A percentile compares a stretch with the other conserved stretches of the same genome.
phyloP scores from a whole-genome alignment of 2,329 filamentous ascomycete species.

The Coleophoma eucalyptorum region DNA sequence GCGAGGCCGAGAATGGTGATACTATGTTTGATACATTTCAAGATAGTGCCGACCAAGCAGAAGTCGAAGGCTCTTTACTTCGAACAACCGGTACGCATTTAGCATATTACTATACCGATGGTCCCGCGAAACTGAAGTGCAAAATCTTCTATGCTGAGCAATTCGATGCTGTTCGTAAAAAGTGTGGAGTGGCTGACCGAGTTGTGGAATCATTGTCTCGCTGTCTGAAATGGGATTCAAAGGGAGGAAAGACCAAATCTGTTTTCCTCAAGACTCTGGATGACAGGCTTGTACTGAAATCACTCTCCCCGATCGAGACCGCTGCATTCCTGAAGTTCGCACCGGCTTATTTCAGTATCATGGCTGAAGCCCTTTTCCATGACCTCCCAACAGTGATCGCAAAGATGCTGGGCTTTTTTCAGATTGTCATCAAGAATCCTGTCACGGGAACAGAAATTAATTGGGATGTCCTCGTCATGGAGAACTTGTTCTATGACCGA shows the following conservation, averaged over 20 bases:
- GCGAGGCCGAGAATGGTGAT: slow-evolving; percentile 24
- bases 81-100: slow-evolving; percentile 86
- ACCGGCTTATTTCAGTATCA: slow-evolving; percentile 95
- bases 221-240: slow-evolving; percentile 96
- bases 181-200: slow-evolving; percentile 88
- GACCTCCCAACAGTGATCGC: slow-evolving; percentile 94
- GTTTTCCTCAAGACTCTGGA: slow-evolving; percentile 96
- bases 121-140: slow-evolving; percentile 91
- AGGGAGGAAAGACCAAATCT: slow-evolving; percentile 96
- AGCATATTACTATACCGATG: slow-evolving; percentile 93
- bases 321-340: slow-evolving; percentile 93
- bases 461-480: slow-evolving; percentile 91
- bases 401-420: slow-evolving; percentile 98
- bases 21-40: slow-evolving; percentile 22
- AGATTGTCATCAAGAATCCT: slow-evolving; percentile 95
- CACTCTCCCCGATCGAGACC: slow-evolving; percentile 85
- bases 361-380: slow-evolving; percentile 94
- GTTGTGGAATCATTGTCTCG: slow-evolving; percentile 94
- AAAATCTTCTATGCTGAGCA: slow-evolving; percentile 99
- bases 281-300: slow-evolving; percentile 78
- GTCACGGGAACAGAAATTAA: slow-evolving; percentile 89
- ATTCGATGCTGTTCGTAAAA: slow-evolving; percentile 89
- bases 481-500: slow-evolving; percentile 96
- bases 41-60: slow-evolving; percentile 52
- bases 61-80: slow-evolving; percentile 81